Evolutionary conservation across 371 early-diverging fungal genomes (phyloP).

Genomic region (Vairimorpha ceranae): DNA sequence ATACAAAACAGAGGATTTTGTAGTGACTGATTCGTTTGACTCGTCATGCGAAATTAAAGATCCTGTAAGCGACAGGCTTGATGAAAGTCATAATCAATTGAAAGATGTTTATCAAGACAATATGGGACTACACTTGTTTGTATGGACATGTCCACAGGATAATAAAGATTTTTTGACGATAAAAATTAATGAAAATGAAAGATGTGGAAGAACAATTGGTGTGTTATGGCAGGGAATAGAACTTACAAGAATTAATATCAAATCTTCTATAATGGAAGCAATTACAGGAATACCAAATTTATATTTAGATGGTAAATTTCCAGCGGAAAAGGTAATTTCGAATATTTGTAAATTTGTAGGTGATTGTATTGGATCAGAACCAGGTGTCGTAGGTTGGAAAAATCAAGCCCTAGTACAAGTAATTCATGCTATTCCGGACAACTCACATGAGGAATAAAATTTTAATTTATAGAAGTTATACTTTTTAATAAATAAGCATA

Average conservation of each 20-base stretch:
- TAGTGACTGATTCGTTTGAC: slow-evolving; percentile 19
- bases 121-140: slow-evolving; percentile 51
- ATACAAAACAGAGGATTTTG: slow-evolving; percentile 31
- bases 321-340: not conserved
- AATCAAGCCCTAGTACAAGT: not conserved
- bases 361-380: slow-evolving; percentile 27
- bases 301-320: slow-evolving; percentile 28
- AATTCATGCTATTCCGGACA: slow-evolving; percentile 8
- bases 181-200: slow-evolving; percentile 20
- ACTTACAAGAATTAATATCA: slow-evolving; percentile 43
- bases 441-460: not conserved
- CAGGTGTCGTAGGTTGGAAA: slow-evolving; percentile 13
- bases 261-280: slow-evolving; percentile 47
- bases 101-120: slow-evolving; percentile 12
- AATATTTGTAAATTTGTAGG: slow-evolving; percentile 25
- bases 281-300: slow-evolving; percentile 35
- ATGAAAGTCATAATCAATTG: slow-evolving; percentile 17
- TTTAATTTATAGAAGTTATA: not conserved
- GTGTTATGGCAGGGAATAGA: slow-evolving; percentile 52
- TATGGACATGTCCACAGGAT: slow-evolving; percentile 42
- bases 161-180: not conserved
- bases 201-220: slow-evolving; percentile 51
- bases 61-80: slow-evolving; percentile 37
- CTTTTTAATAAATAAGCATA: not conserved
- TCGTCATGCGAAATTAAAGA: slow-evolving; percentile 51